phyloP scores from a whole-genome alignment of 1,284 basidiomycete species.

The Spongispora temasekensis region DNA sequence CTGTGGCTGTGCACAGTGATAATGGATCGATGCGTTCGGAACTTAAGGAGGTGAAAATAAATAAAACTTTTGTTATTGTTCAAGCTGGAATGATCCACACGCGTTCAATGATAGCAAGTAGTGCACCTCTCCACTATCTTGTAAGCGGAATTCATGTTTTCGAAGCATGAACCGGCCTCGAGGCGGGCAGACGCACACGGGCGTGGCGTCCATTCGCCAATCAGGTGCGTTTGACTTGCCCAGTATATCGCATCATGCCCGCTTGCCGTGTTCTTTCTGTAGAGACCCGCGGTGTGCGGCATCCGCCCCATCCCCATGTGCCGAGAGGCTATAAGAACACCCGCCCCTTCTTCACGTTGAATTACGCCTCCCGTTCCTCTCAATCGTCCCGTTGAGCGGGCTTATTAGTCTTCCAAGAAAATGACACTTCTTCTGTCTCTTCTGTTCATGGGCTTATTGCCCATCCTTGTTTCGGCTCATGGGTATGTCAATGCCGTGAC shows the following conservation, averaged over 20 bases:
- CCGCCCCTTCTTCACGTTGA: slow-evolving; percentile 1
- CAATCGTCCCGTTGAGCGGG: slow-evolving; percentile 24
- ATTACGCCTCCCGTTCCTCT: no score
- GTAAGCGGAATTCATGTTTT: slow-evolving; percentile 10
- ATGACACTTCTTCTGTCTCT: slow-evolving; percentile 19
- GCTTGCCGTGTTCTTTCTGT: slow-evolving; percentile 1
- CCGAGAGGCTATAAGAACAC: slow-evolving; percentile 20
- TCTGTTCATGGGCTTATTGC: slow-evolving; percentile 15
- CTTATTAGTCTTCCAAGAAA: slow-evolving; percentile 1
- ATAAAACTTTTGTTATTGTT: no score
- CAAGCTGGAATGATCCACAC: no score
- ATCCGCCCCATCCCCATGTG: slow-evolving; percentile 18
- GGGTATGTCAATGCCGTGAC: slow-evolving; percentile 33
- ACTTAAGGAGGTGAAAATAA: no score
- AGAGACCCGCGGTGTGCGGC: slow-evolving; percentile 13
- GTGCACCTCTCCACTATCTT: no score
- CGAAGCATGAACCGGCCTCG: slow-evolving; percentile 19
- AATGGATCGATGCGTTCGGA: no score
- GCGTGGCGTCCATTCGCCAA: slow-evolving; percentile 1
- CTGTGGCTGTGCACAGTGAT: background rate
- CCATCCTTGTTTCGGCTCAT: slow-evolving; percentile 32
- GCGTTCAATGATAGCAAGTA: no score
- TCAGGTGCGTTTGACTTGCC: slow-evolving; percentile 8
- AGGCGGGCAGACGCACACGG: slow-evolving; percentile 13
- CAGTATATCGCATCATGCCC: background rate